Evolutionary conservation across 148 eudicot species (phyloP), one percentile per base, ranked within the genome.

Genomic region (Rhododendron mucronatum): DNA sequence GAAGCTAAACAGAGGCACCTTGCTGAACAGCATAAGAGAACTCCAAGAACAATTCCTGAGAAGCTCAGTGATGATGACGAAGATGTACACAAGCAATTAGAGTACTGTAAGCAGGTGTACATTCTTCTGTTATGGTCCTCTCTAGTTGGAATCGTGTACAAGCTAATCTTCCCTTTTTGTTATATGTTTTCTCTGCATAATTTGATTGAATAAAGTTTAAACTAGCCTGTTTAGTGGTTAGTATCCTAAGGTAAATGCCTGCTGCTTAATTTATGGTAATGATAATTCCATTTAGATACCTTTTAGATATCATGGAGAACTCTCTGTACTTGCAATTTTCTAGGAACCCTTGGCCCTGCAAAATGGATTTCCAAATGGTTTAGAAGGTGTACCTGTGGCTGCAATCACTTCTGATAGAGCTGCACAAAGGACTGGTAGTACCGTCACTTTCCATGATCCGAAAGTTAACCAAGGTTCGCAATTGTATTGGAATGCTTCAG

Each of bases 1-100:
- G 98, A 95, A 89, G 99, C 99, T 63, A 97, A 97, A 86, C 98
- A 91, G 92, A 97, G 91, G 86, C 96, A 94, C 86, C 95, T 95
- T 50, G 96, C 95, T 75, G 96, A 93, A 88, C 98, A 91, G 85
- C 92, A 88, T 57, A 93, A 89, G 82, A 92, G 73, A 87, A 85
- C 50, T 88, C 81, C 90, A 48, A 77, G 55, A 80, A 65, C 85
- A 57, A 84, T 87, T 61, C 75, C 87, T 21, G 92, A 85, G 81
- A 91, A 63, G 67, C 88, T 84, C 80, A 77, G 26, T 1, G 63
- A 84, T 80, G 59, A 45, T 80, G 85, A 87, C 41, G 74, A 88
- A 81, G 67, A 88, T 87, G 78, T 61, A 81, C 73, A 44, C 82
- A 88, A 84, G 76, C 87, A 82, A 37, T 69, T 83, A 81, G 81